A percentile compares a stretch with the other conserved stretches of the same genome.
These are phyloP conservation scores for Ascomycota sp. DNA, from an alignment of 2,329 filamentous ascomycete genomes.

Conservation along the genomic window DNA sequence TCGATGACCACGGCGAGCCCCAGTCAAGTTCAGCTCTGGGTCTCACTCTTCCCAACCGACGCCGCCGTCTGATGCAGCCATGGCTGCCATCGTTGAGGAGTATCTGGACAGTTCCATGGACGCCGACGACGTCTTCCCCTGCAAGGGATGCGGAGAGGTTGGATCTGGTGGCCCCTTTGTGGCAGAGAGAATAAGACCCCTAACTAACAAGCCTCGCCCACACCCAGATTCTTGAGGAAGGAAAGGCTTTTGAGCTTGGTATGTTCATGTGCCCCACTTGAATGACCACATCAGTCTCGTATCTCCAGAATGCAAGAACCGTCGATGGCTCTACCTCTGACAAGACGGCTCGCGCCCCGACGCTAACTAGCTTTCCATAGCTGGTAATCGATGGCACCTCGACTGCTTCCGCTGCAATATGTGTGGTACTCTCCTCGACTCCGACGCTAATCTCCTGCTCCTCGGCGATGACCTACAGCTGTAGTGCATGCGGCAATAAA, in stretches of 20 bases:
- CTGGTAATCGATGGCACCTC: slow-evolving; percentile 94
- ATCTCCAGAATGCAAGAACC: too few relatives aligned
- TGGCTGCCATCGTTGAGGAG: slow-evolving; percentile 34
- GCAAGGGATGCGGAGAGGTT: slow-evolving; percentile 87
- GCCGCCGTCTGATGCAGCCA: slow-evolving; percentile 8
- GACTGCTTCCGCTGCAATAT: slow-evolving; percentile 97
- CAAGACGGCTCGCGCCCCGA: too few relatives aligned
- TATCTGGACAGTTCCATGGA: slow-evolving; percentile 49
- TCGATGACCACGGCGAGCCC: neutral
- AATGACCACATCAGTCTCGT: too few relatives aligned
- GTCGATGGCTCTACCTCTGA: too few relatives aligned
- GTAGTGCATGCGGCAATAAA: slow-evolving; percentile 88
- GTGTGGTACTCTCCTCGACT: slow-evolving; percentile 88
- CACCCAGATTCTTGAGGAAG: slow-evolving; percentile 79
- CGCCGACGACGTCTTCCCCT: slow-evolving; percentile 66
- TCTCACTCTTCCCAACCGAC: neutral
- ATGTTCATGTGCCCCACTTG: slow-evolving; percentile 19
- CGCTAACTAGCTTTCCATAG: too few relatives aligned
- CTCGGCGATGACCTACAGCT: slow-evolving; percentile 98
- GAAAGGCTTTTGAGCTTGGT: slow-evolving; percentile 96
- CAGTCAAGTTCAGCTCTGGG: neutral
- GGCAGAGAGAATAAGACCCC: neutral
- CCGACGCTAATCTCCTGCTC: slow-evolving; percentile 88
- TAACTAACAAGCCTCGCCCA: slow-evolving; percentile 2
- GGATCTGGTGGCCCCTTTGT: slow-evolving; percentile 8